Evolutionary conservation across 441 rosid species (phyloP).

Genomic region (Populus tomentosa): DNA sequence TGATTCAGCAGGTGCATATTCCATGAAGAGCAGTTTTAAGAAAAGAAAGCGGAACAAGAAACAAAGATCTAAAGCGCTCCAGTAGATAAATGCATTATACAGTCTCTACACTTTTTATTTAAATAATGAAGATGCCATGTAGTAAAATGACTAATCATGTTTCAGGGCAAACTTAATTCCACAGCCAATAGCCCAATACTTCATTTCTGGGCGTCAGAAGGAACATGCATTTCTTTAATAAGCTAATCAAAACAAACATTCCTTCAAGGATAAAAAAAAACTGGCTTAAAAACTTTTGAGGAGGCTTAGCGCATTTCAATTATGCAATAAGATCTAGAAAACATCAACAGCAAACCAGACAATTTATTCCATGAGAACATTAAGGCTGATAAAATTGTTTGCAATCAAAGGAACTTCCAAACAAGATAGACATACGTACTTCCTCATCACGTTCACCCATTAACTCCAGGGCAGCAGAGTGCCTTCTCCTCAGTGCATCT

Average conservation of each 20-base stretch:
- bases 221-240: neutral
- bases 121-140: neutral
- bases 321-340: neutral
- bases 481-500: slow-evolving; percentile 87
- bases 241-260: neutral
- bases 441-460: slow-evolving; percentile 99
- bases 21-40: neutral
- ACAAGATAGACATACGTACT: slow-evolving; percentile 34
- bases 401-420: neutral
- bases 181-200: neutral
- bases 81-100: neutral
- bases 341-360: neutral
- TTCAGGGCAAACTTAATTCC: neutral
- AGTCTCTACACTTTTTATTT: neutral
- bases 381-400: neutral
- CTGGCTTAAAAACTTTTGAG: neutral
- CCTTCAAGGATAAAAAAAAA: neutral
- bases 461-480: slow-evolving; percentile 93
- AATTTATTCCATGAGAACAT: neutral
- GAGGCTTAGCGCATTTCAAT: neutral
- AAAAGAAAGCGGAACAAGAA: neutral
- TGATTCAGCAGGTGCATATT: neutral
- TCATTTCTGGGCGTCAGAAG: neutral
- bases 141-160: neutral
- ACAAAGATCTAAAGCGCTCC: neutral